Conservation (phyloP, 179 eudicot species). For the Drosera spatulata region DNA sequence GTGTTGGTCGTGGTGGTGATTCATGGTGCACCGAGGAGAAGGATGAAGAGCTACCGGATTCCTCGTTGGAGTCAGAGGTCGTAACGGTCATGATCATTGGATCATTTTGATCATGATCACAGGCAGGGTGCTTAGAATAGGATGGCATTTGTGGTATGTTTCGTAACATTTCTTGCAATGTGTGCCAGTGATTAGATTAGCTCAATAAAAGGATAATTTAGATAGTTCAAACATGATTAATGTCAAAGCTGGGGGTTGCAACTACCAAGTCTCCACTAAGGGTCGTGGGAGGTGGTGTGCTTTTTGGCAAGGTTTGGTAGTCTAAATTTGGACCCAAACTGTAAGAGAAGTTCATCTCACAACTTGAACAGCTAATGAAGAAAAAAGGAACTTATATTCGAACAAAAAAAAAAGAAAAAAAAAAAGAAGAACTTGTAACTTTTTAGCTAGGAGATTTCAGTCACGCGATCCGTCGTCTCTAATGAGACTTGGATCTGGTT, state of each 20-base stretch:
- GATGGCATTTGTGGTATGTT: conserved; percentile 31
- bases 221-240: background rate
- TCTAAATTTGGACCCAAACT: conserved; percentile 4
- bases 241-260: conserved; percentile 20
- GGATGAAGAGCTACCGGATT: conserved; percentile 51
- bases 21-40: conserved; percentile 30
- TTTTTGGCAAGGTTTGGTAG: conserved; percentile 31
- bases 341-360: background rate
- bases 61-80: conserved; percentile 45
- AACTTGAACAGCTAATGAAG: no score
- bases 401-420: no score
- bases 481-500: no score
- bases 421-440: no score
- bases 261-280: conserved; percentile 15
- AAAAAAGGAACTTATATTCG: no score
- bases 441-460: no score
- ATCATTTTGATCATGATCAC: conserved; percentile 29
- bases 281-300: conserved; percentile 8
- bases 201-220: no score
- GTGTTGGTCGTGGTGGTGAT: conserved; percentile 11
- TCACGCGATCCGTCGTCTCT: no score
- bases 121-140: conserved; percentile 36
- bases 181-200: background rate
- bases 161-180: background rate
- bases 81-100: conserved; percentile 50